phyloP scores from a whole-genome alignment of 371 early-diverging fungal species.

The Actinomortierella ambigua region DNA sequence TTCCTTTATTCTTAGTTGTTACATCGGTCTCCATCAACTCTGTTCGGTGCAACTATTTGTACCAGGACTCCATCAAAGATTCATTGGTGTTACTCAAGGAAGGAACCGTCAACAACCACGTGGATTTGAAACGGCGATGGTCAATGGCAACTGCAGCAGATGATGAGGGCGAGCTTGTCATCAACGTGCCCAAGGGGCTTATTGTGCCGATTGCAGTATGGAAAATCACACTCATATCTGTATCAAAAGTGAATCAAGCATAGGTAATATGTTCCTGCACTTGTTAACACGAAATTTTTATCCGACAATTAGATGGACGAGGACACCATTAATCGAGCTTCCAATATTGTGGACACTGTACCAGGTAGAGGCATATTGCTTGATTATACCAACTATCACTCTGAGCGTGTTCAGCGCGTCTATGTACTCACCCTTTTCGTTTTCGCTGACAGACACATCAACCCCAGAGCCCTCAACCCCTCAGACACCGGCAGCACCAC shows the following conservation, averaged over 20 bases:
- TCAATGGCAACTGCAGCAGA: conserved; percentile 60
- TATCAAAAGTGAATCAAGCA: conserved; percentile 38
- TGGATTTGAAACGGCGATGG: conserved; percentile 62
- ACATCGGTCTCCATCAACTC: conserved; percentile 62
- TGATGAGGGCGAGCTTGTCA: conserved; percentile 71
- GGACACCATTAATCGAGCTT: conserved; percentile 20
- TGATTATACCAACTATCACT: too few species aligned
- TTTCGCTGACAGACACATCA: conserved; percentile 8
- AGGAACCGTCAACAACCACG: conserved; percentile 60
- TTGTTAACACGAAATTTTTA: conserved; percentile 35
- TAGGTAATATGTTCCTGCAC: conserved; percentile 27
- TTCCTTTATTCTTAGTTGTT: conserved; percentile 53
- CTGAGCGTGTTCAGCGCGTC: too few species aligned
- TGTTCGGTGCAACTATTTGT: conserved; percentile 53
- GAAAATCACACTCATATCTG: background rate
- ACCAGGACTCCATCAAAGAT: conserved; percentile 58
- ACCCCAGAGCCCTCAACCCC: conserved; percentile 42
- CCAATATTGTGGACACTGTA: conserved; percentile 20
- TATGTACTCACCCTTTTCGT: too few species aligned
- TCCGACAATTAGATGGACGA: conserved; percentile 21
- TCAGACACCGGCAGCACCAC: conserved; percentile 26
- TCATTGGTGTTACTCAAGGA: conserved; percentile 52
- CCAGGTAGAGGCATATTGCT: too few species aligned
- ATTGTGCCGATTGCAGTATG: conserved; percentile 32
- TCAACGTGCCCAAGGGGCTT: conserved; percentile 61